Evolutionary conservation across 495 filamentous ascomycete species (phyloP).

Genomic region (Hypomontagnella submonticulosa): DNA sequence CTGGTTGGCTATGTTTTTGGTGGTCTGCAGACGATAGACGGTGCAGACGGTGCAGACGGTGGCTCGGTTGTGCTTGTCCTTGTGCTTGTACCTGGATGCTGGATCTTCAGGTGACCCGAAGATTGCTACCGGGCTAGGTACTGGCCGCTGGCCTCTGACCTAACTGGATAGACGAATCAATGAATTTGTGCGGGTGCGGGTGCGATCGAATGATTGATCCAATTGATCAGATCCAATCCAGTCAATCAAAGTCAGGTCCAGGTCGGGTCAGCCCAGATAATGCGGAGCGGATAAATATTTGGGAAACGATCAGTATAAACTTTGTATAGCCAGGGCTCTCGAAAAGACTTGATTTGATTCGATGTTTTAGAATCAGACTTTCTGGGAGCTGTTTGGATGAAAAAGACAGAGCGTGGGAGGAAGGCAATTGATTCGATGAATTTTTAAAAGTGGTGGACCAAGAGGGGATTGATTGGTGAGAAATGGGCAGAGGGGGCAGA

Average conservation of each 20-base stretch:
- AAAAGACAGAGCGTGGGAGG: conserved; percentile 46
- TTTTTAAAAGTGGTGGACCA: conserved; percentile 49
- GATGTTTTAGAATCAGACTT: conserved; percentile 46
- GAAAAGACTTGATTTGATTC: conserved; percentile 47
- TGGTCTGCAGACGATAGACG: conserved; percentile 6
- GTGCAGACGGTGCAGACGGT: no score
- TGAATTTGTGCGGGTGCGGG: conserved; percentile 6
- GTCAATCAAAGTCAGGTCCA: no score
- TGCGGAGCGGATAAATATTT: conserved; percentile 44
- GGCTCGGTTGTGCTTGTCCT: conserved; percentile 30
- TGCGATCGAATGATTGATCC: neutral
- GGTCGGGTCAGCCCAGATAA: conserved; percentile 38
- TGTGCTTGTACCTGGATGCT: conserved; percentile 37
- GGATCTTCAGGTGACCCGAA: conserved; percentile 34
- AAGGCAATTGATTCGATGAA: conserved; percentile 50
- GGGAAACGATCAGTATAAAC: conserved; percentile 20
- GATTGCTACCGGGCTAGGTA: conserved; percentile 23
- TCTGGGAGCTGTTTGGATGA: conserved; percentile 48
- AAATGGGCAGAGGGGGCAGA: conserved; percentile 36
- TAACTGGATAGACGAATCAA: conserved; percentile 30
- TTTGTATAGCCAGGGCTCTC: conserved; percentile 25
- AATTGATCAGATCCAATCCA: neutral
- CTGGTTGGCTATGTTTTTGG: conserved; percentile 28
- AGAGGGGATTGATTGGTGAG: conserved; percentile 52
- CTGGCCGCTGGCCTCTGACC: no score